Conservation (phyloP, 495 filamentous ascomycete genomes). For the Penicillium goetzii region DNA sequence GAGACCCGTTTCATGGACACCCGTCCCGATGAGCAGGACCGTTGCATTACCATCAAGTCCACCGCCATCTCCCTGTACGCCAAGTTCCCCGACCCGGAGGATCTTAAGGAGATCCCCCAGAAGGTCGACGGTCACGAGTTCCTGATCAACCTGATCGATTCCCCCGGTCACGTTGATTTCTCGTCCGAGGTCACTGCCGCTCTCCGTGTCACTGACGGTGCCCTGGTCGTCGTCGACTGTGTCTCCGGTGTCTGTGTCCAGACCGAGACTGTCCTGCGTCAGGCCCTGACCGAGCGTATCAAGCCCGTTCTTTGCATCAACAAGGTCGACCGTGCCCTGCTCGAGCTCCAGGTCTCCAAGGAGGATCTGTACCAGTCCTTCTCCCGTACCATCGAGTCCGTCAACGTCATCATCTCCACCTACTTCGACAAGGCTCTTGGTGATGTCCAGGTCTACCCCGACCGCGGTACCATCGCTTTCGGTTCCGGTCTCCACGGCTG, state of each 20-base stretch:
- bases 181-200: slow-evolving; percentile 99
- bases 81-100: slow-evolving; percentile 76
- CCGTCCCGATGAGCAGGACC: slow-evolving; percentile 95
- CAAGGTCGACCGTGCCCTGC: slow-evolving; percentile 99
- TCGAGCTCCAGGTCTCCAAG: slow-evolving; percentile 97
- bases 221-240: slow-evolving; percentile 98
- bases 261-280: slow-evolving; percentile 98
- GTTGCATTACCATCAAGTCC: slow-evolving; percentile 99
- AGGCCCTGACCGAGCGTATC: slow-evolving; percentile 99
- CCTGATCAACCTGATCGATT: slow-evolving; percentile 99
- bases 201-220: slow-evolving; percentile 99
- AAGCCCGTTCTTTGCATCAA: slow-evolving; percentile 99
- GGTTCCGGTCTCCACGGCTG: slow-evolving; percentile 99
- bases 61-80: slow-evolving; percentile 99
- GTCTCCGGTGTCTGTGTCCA: slow-evolving; percentile 99
- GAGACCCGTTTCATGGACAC: slow-evolving; percentile 96
- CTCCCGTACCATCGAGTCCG: slow-evolving; percentile 98
- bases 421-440: slow-evolving; percentile 97
- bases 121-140: slow-evolving; percentile 89
- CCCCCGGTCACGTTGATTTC: slow-evolving; percentile 99
- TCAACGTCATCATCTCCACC: slow-evolving; percentile 99
- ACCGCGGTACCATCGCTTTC: slow-evolving; percentile 96
- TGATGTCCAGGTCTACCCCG: slow-evolving; percentile 97
- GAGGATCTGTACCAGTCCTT: slow-evolving; percentile 99
- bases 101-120: slow-evolving; percentile 93